Evolutionary conservation across 768 basidiomycete genomes (phyloP).

Genomic region (Termitomyces sp.): DNA sequence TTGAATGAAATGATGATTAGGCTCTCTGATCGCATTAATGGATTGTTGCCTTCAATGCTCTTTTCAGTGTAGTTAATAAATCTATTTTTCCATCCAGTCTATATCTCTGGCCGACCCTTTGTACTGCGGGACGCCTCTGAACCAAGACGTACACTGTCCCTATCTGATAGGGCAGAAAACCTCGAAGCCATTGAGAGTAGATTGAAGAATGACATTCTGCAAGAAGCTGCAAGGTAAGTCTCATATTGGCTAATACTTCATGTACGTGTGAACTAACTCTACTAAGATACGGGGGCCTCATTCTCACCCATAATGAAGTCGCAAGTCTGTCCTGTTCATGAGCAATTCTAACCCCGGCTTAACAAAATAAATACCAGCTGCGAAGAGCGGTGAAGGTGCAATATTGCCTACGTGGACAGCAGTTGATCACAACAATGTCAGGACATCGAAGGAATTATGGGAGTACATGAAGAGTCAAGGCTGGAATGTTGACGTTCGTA

Average conservation of each 20-base stretch:
- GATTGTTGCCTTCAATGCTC: neutral
- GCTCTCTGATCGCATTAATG: neutral
- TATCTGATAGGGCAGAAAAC: conserved; percentile 93
- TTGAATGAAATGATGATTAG: neutral
- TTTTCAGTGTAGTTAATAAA: conserved; percentile 6
- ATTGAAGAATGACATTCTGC: conserved; percentile 85
- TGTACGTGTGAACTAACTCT: conserved; percentile 1
- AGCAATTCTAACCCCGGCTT: neutral
- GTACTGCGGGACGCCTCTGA: conserved; percentile 85
- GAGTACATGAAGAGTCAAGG: conserved; percentile 71
- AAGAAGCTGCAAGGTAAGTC: conserved; percentile 66
- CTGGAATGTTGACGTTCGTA: conserved; percentile 84
- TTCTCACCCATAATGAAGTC: conserved; percentile 92
- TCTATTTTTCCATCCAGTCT: conserved; percentile 39
- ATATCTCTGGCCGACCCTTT: conserved; percentile 89
- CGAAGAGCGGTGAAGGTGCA: conserved; percentile 66
- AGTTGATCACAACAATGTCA: conserved; percentile 67
- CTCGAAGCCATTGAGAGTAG: conserved; percentile 89
- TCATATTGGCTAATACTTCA: neutral
- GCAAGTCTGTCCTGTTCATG: conserved; percentile 35
- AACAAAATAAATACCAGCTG: conserved; percentile 24
- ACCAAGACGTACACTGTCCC: conserved; percentile 68
- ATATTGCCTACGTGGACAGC: conserved; percentile 93
- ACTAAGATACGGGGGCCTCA: conserved; percentile 78
- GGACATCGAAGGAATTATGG: conserved; percentile 86